Evolutionary conservation across 2,329 filamentous ascomycete genomes (phyloP), one percentile per base, ranked within the genome.

Genomic region (Blastomyces gilchristii): DNA sequence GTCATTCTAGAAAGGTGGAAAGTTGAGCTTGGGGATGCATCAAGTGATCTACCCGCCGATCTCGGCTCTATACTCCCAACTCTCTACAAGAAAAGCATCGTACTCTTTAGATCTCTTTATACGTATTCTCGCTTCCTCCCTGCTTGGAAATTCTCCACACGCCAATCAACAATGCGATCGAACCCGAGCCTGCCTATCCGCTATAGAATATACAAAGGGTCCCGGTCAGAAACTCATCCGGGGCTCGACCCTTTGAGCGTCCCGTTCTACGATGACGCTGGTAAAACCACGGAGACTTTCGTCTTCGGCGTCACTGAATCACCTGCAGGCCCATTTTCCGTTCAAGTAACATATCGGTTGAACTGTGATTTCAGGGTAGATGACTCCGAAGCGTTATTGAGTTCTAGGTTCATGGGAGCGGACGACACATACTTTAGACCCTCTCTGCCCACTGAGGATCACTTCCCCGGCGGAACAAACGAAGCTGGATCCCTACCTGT

Each of bases 21-120:
- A 63, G 83, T 99, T 67, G 88, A 94, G 72, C 81, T 97, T 63
- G 89, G 89, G 71, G 84, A 85, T 68, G 77, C 78, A 63, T 75
- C 80, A 63, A 73, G 80, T 73, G 73, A 81, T 84, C 72, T 90
- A 63, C 69, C 79, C 6, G 69, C 78, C 49, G 82, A 86, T 64
- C 74, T 85, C 60, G 80, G 76, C 61, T 80, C 83, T 57, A 79
- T 84, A 41, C 79, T 97, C 60, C 91, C 94, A 16, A 93, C 90
- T 61, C 87, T 96, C 64, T 99, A 99, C 82, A 99, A 99, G 78
- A 94, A 96, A 77, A 91, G 90, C 69, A 96, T 99, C 67, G 89
- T 97, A 68, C 86, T 97, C 69, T 97, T 97, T 76, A 85, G 94
- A 65, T 91, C 91, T 1, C 82, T 99, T 56, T 96, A 90, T 74